phyloP scores from a whole-genome alignment of 441 rosid species.

The Adansonia rubrostipa region DNA sequence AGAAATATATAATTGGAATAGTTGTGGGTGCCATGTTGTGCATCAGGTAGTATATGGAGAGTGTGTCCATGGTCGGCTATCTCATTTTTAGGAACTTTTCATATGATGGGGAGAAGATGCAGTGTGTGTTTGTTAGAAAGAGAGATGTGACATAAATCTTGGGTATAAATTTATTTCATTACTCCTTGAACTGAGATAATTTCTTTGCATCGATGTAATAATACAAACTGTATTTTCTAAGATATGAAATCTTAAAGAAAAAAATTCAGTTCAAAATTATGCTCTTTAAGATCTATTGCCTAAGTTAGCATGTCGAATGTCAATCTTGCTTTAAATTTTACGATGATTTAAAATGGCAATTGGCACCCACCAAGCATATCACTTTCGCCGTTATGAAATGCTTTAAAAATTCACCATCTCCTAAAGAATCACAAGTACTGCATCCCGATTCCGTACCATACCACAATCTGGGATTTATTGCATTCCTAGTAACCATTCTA shows the following conservation, averaged over 20 bases:
- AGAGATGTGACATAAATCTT: no score
- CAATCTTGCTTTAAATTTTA: not conserved
- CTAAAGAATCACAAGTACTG: not conserved
- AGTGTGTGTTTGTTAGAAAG: not conserved
- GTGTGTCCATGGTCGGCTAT: no score
- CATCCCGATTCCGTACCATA: not conserved
- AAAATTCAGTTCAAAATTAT: not conserved
- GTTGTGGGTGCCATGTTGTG: not conserved
- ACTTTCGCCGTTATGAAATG: not conserved
- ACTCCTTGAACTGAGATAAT: no score
- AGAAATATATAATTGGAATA: not conserved
- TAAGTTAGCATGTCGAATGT: not conserved
- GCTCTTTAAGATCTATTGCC: not conserved
- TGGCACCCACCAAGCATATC: not conserved
- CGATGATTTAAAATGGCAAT: not conserved
- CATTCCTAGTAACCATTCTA: no score
- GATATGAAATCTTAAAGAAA: not conserved
- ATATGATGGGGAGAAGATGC: not conserved
- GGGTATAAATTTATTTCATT: no score
- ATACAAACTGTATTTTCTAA: not conserved
- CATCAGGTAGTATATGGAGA: not conserved
- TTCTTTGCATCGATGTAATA: not conserved
- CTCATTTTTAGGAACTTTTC: not conserved
- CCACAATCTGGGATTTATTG: no score
- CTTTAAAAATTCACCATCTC: not conserved